phyloP scores from a whole-genome alignment of 441 rosid genomes.

The Gossypium davidsonii region DNA sequence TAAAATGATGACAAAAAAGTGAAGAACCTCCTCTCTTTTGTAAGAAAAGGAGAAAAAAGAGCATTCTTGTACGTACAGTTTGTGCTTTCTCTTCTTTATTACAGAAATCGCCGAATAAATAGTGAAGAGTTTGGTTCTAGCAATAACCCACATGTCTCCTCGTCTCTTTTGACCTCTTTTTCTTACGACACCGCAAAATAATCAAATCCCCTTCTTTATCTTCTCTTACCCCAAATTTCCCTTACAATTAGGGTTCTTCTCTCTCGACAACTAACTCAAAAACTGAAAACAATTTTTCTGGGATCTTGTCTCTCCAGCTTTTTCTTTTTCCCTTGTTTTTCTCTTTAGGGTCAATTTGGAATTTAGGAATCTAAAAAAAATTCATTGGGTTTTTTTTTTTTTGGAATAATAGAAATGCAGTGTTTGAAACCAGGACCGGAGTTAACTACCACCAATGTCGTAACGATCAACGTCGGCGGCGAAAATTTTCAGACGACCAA shows the following conservation, averaged over 20 bases:
- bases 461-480: constrained; percentile 75
- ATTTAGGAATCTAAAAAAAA: too few species aligned
- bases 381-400: too few species aligned
- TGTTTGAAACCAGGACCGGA: neutral
- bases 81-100: too few species aligned
- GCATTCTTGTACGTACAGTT: too few species aligned
- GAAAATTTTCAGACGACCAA: constrained; percentile 70
- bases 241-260: neutral
- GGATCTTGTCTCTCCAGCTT: neutral
- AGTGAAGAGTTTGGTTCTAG: too few species aligned
- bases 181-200: neutral
- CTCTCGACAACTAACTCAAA: neutral
- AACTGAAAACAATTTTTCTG: neutral
- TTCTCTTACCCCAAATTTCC: neutral
- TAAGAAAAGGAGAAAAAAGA: neutral
- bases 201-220: neutral
- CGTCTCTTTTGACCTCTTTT: too few species aligned
- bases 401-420: neutral
- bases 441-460: constrained; percentile 31
- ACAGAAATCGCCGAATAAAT: too few species aligned
- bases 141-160: too few species aligned
- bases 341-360: too few species aligned
- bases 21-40: too few species aligned
- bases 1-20: too few species aligned
- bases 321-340: neutral